phyloP scores from a whole-genome alignment of 768 basidiomycete species.

The Vishniacozyma victoriae region DNA sequence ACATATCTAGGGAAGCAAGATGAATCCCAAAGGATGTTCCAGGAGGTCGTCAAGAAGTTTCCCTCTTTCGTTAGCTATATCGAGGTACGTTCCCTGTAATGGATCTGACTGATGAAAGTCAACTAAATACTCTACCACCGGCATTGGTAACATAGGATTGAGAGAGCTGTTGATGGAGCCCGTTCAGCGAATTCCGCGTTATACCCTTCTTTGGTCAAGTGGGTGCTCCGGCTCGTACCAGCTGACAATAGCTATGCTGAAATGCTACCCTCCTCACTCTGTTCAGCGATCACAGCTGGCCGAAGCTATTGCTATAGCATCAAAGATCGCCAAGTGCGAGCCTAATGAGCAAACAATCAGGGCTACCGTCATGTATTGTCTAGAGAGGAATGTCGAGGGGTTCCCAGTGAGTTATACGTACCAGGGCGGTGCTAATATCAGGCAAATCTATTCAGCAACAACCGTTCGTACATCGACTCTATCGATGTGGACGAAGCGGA shows the following conservation, averaged over 20 bases:
- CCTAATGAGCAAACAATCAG: slow-evolving; percentile 85
- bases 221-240: slow-evolving; percentile 8
- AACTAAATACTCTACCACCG: slow-evolving; percentile 58
- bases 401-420: slow-evolving; percentile 57
- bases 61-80: slow-evolving; percentile 73
- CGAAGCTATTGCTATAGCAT: slow-evolving; percentile 81
- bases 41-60: slow-evolving; percentile 70
- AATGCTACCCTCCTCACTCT: slow-evolving; percentile 74
- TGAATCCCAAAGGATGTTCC: slow-evolving; percentile 81
- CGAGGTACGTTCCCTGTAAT: slow-evolving; percentile 57
- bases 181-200: slow-evolving; percentile 89
- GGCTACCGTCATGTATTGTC: slow-evolving; percentile 78
- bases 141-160: slow-evolving; percentile 71
- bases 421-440: slow-evolving; percentile 10
- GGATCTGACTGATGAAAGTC: slow-evolving; percentile 48
- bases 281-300: slow-evolving; percentile 69
- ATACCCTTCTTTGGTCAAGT: slow-evolving; percentile 80
- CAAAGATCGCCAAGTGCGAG: slow-evolving; percentile 84
- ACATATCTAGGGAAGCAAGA: slow-evolving; percentile 89
- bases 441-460: slow-evolving; percentile 80
- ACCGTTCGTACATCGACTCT: slow-evolving; percentile 79
- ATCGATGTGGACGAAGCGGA: slow-evolving; percentile 84
- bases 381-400: slow-evolving; percentile 76
- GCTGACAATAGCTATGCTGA: slow-evolving; percentile 63
- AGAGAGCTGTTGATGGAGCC: slow-evolving; percentile 93